Conservation (phyloP, 1,284 basidiomycete genomes). For the Lignosus rhinocerotis region DNA sequence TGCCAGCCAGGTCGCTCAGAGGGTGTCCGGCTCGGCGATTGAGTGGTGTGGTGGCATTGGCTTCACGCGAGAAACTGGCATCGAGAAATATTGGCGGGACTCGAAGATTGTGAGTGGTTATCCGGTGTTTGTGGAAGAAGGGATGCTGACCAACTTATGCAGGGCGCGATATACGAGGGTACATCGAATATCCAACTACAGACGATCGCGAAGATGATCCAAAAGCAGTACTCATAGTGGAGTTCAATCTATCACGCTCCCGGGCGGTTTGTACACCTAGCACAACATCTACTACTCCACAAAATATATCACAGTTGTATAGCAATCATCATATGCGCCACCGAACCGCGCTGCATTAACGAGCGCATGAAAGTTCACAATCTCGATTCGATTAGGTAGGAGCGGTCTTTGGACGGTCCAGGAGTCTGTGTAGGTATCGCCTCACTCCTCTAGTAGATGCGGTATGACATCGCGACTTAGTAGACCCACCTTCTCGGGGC, state of each 20-base stretch:
- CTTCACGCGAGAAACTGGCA: constrained; percentile 92
- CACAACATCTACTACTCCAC: background rate
- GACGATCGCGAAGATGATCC: constrained; percentile 92
- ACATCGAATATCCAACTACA: constrained; percentile 96
- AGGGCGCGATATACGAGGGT: constrained; percentile 94
- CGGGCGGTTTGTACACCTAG: background rate
- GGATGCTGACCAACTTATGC: background rate
- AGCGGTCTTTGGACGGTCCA: too few relatives aligned
- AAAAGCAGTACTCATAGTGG: constrained; percentile 68
- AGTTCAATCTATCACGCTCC: background rate
- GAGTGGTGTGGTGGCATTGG: constrained; percentile 98
- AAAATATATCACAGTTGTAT: too few relatives aligned
- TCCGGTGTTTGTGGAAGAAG: background rate
- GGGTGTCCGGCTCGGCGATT: constrained; percentile 86
- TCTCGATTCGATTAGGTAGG: too few relatives aligned
- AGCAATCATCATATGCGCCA: too few relatives aligned
- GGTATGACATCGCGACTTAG: too few relatives aligned
- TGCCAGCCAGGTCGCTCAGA: constrained; percentile 87
- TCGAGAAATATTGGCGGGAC: constrained; percentile 95
- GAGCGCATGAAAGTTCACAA: too few relatives aligned
- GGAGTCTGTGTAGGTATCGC: too few relatives aligned
- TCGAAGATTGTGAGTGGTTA: constrained; percentile 83
- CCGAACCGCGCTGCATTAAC: too few relatives aligned
- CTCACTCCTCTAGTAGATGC: too few relatives aligned
- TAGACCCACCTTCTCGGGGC: too few relatives aligned